Percentiles rank a stretch among this genome's conserved stretches.
Conservation (phyloP, 768 basidiomycete genomes). For the Fomitopsis serialis region DNA sequence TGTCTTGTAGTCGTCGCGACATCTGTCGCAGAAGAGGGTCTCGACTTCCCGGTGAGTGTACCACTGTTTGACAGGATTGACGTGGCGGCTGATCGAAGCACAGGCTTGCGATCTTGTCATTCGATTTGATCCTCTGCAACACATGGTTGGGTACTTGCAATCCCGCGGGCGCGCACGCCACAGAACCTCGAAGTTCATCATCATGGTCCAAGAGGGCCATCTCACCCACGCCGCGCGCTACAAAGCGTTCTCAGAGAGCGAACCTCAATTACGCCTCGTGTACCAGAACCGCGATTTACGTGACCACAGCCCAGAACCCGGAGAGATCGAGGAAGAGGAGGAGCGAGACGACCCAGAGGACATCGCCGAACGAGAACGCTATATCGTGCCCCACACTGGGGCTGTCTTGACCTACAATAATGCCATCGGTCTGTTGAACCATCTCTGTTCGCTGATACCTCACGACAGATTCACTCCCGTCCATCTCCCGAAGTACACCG, state of each 20-base stretch:
- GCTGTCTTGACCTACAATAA: conserved; percentile 79
- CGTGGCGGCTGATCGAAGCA: neutral
- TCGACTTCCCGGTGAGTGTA: conserved; percentile 73
- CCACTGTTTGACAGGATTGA: neutral
- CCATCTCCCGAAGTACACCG: conserved; percentile 55
- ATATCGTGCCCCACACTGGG: conserved; percentile 63
- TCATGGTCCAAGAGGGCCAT: conserved; percentile 71
- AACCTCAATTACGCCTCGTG: conserved; percentile 56
- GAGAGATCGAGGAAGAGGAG: conserved; percentile 32
- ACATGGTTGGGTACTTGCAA: conserved; percentile 86
- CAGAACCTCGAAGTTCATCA: conserved; percentile 68
- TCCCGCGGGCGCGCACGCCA: conserved; percentile 83
- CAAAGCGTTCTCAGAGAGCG: conserved; percentile 48
- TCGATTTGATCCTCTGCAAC: conserved; percentile 77
- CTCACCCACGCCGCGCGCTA: conserved; percentile 53
- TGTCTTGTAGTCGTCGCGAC: conserved; percentile 63
- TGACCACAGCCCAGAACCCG: conserved; percentile 25
- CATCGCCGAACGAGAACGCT: conserved; percentile 64
- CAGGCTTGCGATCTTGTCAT: conserved; percentile 84
- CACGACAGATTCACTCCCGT: conserved; percentile 62
- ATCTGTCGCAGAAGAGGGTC: conserved; percentile 86
- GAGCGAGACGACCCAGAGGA: conserved; percentile 48
- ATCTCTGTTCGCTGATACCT: conserved; percentile 75
- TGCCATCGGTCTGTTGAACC: conserved; percentile 62
- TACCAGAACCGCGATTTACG: conserved; percentile 49